Conservation (phyloP, 257 asterid species). For the Knoxia roxburghii region DNA sequence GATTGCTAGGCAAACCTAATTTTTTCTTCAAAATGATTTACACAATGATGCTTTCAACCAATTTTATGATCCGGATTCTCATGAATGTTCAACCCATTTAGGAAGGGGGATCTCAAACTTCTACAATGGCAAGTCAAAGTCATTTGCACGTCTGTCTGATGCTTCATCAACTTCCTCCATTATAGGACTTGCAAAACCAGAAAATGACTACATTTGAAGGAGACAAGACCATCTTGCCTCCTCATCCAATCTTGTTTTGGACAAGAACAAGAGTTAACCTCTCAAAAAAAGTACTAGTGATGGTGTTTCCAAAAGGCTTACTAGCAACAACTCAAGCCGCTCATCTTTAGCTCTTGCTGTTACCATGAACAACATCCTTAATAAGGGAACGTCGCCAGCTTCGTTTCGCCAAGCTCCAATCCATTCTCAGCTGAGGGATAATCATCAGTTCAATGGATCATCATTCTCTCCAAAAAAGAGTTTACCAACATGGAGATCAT, state of each 20-base stretch:
- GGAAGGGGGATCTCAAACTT: constrained; percentile 72
- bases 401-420: not conserved
- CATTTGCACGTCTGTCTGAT: constrained; percentile 60
- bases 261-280: constrained; percentile 33
- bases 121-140: constrained; percentile 81
- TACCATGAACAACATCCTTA: constrained; percentile 24
- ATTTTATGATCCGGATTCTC: no score
- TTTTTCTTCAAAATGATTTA: no score
- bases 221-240: constrained; percentile 56
- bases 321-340: constrained; percentile 30
- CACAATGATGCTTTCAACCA: no score
- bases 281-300: constrained; percentile 38
- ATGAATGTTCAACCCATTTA: no score
- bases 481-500: constrained; percentile 48
- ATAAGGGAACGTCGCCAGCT: not conserved
- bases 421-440: constrained; percentile 12
- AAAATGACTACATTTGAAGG: constrained; percentile 43
- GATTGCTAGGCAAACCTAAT: no score
- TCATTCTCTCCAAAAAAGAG: constrained; percentile 22
- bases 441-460: constrained; percentile 12
- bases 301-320: constrained; percentile 52
- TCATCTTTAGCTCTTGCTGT: constrained; percentile 47
- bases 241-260: constrained; percentile 33
- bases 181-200: constrained; percentile 58
- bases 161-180: constrained; percentile 40